Conservation (phyloP, 2,329 filamentous ascomycete species). For the Colletotrichum spaethianum region DNA sequence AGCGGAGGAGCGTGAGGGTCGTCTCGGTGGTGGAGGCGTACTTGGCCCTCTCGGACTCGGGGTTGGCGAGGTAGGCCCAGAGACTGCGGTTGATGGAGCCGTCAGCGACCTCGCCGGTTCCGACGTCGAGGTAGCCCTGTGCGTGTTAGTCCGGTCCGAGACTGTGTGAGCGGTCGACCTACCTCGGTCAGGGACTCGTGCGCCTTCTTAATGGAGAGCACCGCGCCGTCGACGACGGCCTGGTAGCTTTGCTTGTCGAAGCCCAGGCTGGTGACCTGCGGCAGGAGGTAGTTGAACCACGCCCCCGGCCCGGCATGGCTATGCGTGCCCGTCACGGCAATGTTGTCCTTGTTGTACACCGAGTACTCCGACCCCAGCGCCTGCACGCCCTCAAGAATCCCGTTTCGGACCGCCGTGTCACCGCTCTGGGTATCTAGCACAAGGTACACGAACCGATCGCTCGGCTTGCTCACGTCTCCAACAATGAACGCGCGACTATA, state of each 20-base stretch:
- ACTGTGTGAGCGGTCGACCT: constrained; percentile 31
- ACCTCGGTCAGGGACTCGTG: constrained; percentile 78
- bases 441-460: constrained; percentile 86
- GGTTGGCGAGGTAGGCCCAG: constrained; percentile 90
- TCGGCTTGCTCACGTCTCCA: constrained; percentile 74
- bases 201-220: constrained; percentile 85
- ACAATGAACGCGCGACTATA: constrained; percentile 93
- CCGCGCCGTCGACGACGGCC: constrained; percentile 88
- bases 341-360: constrained; percentile 83
- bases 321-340: constrained; percentile 93
- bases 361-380: constrained; percentile 80
- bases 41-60: constrained; percentile 77
- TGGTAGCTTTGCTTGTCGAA: constrained; percentile 90
- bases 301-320: constrained; percentile 92
- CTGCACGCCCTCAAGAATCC: constrained; percentile 83
- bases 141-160: constrained; percentile 36
- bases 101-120: constrained; percentile 77
- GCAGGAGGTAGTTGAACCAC: constrained; percentile 95
- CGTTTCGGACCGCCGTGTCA: constrained; percentile 89
- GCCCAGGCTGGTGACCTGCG: constrained; percentile 89
- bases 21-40: constrained; percentile 72
- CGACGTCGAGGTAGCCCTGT: constrained; percentile 78
- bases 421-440: constrained; percentile 90
- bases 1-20: constrained; percentile 82
- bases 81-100: constrained; percentile 92